Evolutionary conservation across 1,139 yeast genomes (phyloP).

Genomic region (Keqinozyma sinolaborantium): DNA sequence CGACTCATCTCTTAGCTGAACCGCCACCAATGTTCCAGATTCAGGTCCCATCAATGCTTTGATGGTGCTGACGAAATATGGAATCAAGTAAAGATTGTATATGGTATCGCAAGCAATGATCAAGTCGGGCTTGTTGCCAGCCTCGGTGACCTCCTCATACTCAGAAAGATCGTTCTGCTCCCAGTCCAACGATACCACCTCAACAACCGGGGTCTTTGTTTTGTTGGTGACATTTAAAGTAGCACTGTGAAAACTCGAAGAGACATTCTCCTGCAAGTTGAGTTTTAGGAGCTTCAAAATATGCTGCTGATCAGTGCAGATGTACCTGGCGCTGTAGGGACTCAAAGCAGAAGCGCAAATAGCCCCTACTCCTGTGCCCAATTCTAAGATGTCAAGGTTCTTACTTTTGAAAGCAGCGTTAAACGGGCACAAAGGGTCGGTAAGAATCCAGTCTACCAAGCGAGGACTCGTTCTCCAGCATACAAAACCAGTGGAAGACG

Average conservation of each 20-base stretch:
- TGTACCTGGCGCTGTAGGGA: slow-evolving; percentile 28
- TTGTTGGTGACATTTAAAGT: not conserved
- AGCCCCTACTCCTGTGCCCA: slow-evolving; percentile 69
- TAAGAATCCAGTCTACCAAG: slow-evolving; percentile 52
- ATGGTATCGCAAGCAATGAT: slow-evolving; percentile 69
- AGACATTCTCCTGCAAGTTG: slow-evolving; percentile 42
- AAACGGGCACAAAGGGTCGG: slow-evolving; percentile 21
- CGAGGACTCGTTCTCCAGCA: slow-evolving; percentile 57
- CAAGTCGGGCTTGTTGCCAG: slow-evolving; percentile 29
- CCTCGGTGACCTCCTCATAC: slow-evolving; percentile 10
- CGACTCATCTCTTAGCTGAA: slow-evolving; percentile 56
- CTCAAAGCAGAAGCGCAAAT: slow-evolving; percentile 48
- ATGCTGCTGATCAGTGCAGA: slow-evolving; percentile 64
- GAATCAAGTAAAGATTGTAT: slow-evolving; percentile 62
- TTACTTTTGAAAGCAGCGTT: slow-evolving; percentile 9
- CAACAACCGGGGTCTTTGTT: slow-evolving; percentile 17
- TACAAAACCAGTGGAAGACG: slow-evolving; percentile 66
- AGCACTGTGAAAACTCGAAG: slow-evolving; percentile 4
- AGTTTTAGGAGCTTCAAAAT: slow-evolving; percentile 46
- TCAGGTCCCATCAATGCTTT: slow-evolving; percentile 23
- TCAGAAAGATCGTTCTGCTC: slow-evolving; percentile 37
- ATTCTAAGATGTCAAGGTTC: slow-evolving; percentile 41
- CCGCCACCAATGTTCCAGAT: slow-evolving; percentile 43
- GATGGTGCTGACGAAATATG: slow-evolving; percentile 46
- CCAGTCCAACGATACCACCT: slow-evolving; percentile 63